Percentiles rank a stretch among this genome's conserved stretches.
phyloP scores from a whole-genome alignment of 1,139 yeast genomes.

The Hanseniaspora gamundiae region DNA sequence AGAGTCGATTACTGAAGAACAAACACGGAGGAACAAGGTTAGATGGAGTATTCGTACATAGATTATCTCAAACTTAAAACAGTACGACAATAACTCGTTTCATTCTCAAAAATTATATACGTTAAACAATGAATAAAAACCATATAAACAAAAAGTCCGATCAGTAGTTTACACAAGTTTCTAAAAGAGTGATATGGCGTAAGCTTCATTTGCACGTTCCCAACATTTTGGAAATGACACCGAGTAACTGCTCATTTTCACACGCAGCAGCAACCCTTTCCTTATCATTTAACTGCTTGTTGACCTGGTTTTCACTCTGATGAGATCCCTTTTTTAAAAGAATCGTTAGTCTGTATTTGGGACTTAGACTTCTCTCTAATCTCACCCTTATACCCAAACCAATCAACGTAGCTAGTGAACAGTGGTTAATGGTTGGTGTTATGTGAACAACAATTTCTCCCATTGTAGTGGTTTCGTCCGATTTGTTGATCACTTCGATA shows the following conservation, averaged over 20 bases:
- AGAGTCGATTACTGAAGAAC: too few species aligned
- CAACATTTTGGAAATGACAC: conserved; percentile 86
- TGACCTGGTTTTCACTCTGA: conserved; percentile 91
- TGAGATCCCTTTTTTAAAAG: conserved; percentile 85
- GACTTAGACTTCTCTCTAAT: conserved; percentile 77
- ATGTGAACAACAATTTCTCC: conserved; percentile 73
- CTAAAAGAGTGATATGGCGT: too few species aligned
- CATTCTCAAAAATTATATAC: too few species aligned
- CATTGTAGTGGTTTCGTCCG: conserved; percentile 35
- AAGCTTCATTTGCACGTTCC: conserved; percentile 57
- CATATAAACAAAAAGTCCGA: too few species aligned
- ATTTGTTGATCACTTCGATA: conserved; percentile 50
- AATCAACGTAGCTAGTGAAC: conserved; percentile 88
- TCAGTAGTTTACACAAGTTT: too few species aligned
- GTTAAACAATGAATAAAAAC: too few species aligned
- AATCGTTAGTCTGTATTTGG: conserved; percentile 69
- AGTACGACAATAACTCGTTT: too few species aligned
- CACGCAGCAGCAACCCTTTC: conserved; percentile 98
- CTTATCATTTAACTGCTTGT: conserved; percentile 91
- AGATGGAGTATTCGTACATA: too few species aligned
- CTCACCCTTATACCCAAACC: conserved; percentile 93
- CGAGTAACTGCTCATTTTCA: conserved; percentile 82
- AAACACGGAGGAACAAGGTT: too few species aligned
- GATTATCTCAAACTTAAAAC: too few species aligned
- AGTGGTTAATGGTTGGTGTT: conserved; percentile 96